phyloP scores from a whole-genome alignment of 306 rosid genomes.

The Argentina anserina region DNA sequence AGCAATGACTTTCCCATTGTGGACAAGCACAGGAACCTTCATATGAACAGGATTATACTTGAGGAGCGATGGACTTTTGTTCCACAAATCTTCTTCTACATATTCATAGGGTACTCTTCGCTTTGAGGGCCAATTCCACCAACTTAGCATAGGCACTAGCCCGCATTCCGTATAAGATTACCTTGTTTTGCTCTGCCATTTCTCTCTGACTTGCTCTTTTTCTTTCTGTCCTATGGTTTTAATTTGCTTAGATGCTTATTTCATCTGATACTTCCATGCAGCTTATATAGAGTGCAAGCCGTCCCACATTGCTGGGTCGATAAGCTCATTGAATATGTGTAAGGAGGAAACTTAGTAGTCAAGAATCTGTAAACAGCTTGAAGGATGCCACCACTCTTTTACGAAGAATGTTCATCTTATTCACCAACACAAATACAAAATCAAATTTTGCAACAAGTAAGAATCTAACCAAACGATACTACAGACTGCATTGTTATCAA shows the following conservation, averaged over 20 bases:
- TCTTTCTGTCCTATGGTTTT: not conserved
- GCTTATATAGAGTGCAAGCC: not conserved
- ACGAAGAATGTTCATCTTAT: not conserved
- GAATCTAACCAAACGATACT: not conserved
- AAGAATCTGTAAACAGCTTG: not conserved
- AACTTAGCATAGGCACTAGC: conserved; percentile 15
- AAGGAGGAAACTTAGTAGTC: not conserved
- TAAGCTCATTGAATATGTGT: not conserved
- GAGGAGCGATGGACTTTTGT: conserved; percentile 23
- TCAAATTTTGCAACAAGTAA: not conserved
- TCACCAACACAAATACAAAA: not conserved
- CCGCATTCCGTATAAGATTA: conserved; percentile 23
- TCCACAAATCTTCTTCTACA: conserved; percentile 29
- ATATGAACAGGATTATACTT: conserved; percentile 17
- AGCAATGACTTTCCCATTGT: conserved; percentile 23
- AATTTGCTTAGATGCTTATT: not conserved
- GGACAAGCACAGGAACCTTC: conserved; percentile 33
- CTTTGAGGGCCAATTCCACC: conserved; percentile 23
- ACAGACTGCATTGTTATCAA: not conserved
- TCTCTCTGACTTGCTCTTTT: not conserved
- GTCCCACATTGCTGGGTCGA: not conserved
- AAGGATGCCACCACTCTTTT: not conserved
- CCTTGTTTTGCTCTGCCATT: conserved; percentile 18
- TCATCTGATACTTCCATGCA: not conserved
- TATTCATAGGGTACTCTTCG: conserved; percentile 22